Base-by-base conservation (phyloP, 495 filamentous ascomycete species). In the Mycothermus thermophilus region DNA sequence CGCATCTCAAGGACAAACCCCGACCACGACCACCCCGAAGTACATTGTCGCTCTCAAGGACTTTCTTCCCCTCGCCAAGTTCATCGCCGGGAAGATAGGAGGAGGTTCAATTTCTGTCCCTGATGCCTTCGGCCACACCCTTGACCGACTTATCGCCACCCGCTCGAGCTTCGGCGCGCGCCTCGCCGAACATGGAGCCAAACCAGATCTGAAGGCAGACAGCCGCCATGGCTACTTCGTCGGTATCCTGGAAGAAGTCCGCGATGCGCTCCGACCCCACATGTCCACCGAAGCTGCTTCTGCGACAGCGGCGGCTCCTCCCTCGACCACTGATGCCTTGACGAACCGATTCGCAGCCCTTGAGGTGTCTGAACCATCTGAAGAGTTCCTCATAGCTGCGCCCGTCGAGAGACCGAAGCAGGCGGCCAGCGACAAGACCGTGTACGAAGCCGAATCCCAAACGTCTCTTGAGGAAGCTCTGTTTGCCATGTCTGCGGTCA, bases 31-130 rank as follows among this genome's bases (percentile, higher is more conserved):
- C 14, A 4, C 25, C 4, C 38, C 44, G 3, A 54, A 35, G 17
- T 51, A 64, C 27, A 54, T 47, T 11, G 52, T 66, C 30, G 46
- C 49, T 31, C 45, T 66, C 35, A 49, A 49, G 15, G 55, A 65
- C 20, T 66, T 62, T 19, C 37, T 47, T 13, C 37, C 45, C 2
- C 35, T 66, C 4, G 62, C 63, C 3, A 46, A 63, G 20, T 54
- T 47, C 30, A 48, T 67, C 20, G n/a, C 54, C 47, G 3, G 32
- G 20, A 6, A 26, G 21, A 8, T 18, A 22, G 9, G 49, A 60
- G 17, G 32, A 42, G 8, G n/a, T n/a, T 8, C 21, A 15, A 21
- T 54, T 8, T 16, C 40, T 1, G 43, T 64, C 2, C 55, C 62
- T 1, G 20, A 19, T 3, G 36, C 30, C 0, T 37, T 58, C 25